A percentile compares a stretch with the other conserved stretches of the same genome.
These are phyloP conservation scores for Ephemerocybe angulata DNA, from an alignment of 768 basidiomycete species.

Conservation along the genomic window DNA sequence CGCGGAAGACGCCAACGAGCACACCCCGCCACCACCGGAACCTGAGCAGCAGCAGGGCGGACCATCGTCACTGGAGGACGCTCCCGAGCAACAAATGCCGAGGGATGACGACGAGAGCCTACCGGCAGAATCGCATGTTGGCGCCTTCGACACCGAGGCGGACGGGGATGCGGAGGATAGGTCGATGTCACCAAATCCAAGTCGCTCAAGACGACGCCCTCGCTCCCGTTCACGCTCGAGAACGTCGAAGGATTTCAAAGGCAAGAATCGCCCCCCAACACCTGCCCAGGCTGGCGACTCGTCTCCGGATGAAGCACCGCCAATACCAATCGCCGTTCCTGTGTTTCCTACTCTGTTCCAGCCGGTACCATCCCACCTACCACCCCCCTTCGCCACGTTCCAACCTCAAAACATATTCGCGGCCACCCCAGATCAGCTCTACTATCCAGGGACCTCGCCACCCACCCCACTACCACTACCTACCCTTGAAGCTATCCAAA, in stretches of 20 bases:
- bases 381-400: slow-evolving; percentile 39
- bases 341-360: slow-evolving; percentile 40
- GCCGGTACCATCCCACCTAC: slow-evolving; percentile 54
- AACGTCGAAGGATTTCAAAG: slow-evolving; percentile 71
- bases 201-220: slow-evolving; percentile 60
- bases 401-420: slow-evolving; percentile 43
- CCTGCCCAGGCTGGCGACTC: slow-evolving; percentile 58
- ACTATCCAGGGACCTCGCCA: slow-evolving; percentile 58
- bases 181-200: slow-evolving; percentile 42
- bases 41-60: slow-evolving; percentile 17
- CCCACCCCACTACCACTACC: slow-evolving; percentile 63
- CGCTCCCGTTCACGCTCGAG: slow-evolving; percentile 79
- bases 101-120: slow-evolving; percentile 13
- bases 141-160: slow-evolving; percentile 29
- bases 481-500: slow-evolving; percentile 73
- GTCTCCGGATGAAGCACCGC: slow-evolving; percentile 61
- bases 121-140: slow-evolving; percentile 1
- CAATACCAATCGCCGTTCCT: slow-evolving; percentile 31
- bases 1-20: slow-evolving; percentile 6
- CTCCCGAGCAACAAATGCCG: slow-evolving; percentile 18
- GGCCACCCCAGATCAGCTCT: slow-evolving; percentile 51
- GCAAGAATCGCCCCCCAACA: slow-evolving; percentile 44
- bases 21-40: slow-evolving; percentile 7
- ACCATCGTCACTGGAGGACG: slow-evolving; percentile 11
- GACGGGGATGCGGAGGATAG: slow-evolving; percentile 40